Conservation (phyloP, 371 early-diverging fungal species). For the Apophysomyces ossiformis region DNA sequence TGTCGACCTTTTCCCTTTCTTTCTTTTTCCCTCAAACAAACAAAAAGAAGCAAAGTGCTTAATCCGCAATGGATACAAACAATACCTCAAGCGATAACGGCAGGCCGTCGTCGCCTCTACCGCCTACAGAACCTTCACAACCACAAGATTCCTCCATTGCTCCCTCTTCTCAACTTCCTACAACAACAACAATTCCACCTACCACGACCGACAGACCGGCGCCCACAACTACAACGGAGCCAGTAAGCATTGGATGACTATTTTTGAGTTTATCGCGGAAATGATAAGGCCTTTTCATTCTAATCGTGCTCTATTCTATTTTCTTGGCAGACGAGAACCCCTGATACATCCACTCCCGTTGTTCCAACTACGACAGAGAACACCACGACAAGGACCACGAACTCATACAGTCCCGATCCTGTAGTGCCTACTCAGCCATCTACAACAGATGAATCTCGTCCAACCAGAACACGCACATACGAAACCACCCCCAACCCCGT, state of each 20-base stretch:
- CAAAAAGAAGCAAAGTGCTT: not conserved
- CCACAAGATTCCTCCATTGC: too few relatives aligned
- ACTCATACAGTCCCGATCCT: not conserved
- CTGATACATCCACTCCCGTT: not conserved
- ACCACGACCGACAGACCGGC: not conserved
- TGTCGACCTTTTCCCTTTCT: not conserved
- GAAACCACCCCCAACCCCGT: not conserved
- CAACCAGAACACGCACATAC: not conserved
- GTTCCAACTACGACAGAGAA: not conserved
- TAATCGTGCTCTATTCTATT: too few relatives aligned
- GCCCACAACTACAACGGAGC: not conserved
- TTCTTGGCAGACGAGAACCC: not conserved
- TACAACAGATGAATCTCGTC: not conserved
- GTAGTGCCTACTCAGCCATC: not conserved
- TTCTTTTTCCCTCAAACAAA: not conserved
- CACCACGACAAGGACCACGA: not conserved
- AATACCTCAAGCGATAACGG: not conserved
- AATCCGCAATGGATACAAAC: not conserved
- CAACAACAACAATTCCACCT: too few relatives aligned
- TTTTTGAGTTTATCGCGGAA: not conserved
- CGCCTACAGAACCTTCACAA: not conserved
- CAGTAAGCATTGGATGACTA: not conserved
- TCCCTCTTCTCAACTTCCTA: too few relatives aligned
- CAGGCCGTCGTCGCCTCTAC: slow-evolving; percentile 7
- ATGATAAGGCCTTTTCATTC: not conserved